Evolutionary conservation across 768 basidiomycete genomes (phyloP), one percentile per base, ranked within the genome.

Genomic region (Collybia nuda): DNA sequence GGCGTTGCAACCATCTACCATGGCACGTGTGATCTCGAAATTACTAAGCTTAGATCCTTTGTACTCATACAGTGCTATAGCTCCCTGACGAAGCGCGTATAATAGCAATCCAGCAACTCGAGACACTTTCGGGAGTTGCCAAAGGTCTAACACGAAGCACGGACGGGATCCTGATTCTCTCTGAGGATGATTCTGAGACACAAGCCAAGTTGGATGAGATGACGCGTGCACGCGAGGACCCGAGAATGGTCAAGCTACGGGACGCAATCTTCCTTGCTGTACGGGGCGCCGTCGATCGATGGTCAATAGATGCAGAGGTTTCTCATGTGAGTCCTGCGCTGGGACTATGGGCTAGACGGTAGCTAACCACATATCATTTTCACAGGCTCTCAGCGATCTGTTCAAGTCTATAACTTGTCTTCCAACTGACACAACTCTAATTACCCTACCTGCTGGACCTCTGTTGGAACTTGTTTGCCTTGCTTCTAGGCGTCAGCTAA

Each of bases 341-440:
- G 24, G 9, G 18, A 40, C 44, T 24, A 38, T 50, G 17, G 38
- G 51, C 38, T 28, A n/a, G 29, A 32, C 9, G 40, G 12, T 36
- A 45, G 22, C 17, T 22, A 29, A 9, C 23, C 26, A 35, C 12
- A 37, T 18, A 8, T 28, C 51, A 51, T 9, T 42, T 5, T 21
- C 6, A 24, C 35, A 93, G 91, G 83, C 84, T 5, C 67, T 92
- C 53, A 92, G 88, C 71, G 86, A 92, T 56, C 72, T 96, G 29
- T 79, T 94, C 72, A 91, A 89, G 54, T 86, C 90, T 0, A 88
- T 95, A 50, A 93, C 94, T 0, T 83, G 86, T 2, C 77, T 95
- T 24, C 88, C 90, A 0, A 73, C 79, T 2, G 90, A 93, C 48
- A 76, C 71, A 17, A 96, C 92, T 0, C 65, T 97, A 14, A 73